Evolutionary conservation across 495 filamentous ascomycete genomes (phyloP).

Genomic region (Daldinia childiae): DNA sequence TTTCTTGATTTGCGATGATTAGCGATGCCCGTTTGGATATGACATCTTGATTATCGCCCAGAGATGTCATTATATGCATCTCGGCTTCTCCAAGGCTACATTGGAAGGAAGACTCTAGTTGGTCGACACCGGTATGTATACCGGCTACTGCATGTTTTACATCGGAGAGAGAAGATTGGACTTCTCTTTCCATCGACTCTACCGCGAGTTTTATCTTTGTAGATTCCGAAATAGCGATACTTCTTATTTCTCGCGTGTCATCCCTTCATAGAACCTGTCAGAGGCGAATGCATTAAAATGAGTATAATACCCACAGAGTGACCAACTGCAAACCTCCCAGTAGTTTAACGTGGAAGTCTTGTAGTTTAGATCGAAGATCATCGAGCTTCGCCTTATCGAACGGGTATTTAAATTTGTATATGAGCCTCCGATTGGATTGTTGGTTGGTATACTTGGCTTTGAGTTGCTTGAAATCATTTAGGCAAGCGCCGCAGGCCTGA

Average conservation of each 20-base stretch:
- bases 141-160: not conserved
- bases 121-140: not conserved
- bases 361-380: conserved; percentile 9
- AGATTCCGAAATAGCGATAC: not conserved
- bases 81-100: not conserved
- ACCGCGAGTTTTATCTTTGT: conserved; percentile 1
- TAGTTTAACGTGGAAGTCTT: conserved; percentile 5
- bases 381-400: conserved; percentile 22
- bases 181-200: conserved; percentile 1
- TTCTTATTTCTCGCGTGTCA: conserved; percentile 13
- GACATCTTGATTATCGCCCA: not conserved
- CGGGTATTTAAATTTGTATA: conserved; percentile 14
- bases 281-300: not conserved
- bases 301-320: conserved; percentile 3
- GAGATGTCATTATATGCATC: not conserved
- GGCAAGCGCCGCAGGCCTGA: conserved; percentile 19
- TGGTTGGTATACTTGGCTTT: conserved; percentile 6
- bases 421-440: not conserved
- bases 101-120: not conserved
- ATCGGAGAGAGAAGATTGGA: conserved; percentile 15
- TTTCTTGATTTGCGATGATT: not conserved
- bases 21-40: not conserved
- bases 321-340: conserved; percentile 13
- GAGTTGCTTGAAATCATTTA: conserved; percentile 18
- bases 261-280: conserved; percentile 15